Evolutionary conservation across 768 basidiomycete species (phyloP).

Genomic region (Hydnomerulius pinastri): DNA sequence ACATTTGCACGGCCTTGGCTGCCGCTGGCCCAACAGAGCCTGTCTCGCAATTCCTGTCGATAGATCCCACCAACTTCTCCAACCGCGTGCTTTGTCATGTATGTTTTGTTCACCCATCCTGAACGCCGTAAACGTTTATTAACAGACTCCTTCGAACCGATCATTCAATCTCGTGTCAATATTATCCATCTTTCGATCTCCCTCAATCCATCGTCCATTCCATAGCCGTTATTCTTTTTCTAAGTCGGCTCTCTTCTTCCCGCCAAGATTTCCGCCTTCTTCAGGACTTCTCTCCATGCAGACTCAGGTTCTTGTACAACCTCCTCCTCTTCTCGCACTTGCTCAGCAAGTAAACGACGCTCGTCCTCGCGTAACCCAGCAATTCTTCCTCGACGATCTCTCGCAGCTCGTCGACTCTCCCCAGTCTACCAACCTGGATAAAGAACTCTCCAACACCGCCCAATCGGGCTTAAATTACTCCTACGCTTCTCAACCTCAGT

Average conservation of each 20-base stretch:
- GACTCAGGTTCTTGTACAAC: constrained; percentile 28
- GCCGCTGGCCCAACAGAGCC: constrained; percentile 11
- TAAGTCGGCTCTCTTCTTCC: constrained; percentile 13
- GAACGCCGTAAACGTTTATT: constrained; percentile 30
- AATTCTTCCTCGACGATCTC: constrained; percentile 26
- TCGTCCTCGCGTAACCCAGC: constrained; percentile 14
- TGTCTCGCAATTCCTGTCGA: constrained; percentile 1
- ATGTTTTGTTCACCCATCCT: constrained; percentile 18
- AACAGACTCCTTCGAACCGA: constrained; percentile 26
- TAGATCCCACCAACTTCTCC: constrained; percentile 8
- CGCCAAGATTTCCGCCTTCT: constrained; percentile 11
- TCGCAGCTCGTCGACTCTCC: constrained; percentile 25
- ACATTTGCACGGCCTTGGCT: constrained; percentile 1
- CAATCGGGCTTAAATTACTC: constrained; percentile 37
- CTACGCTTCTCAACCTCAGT: constrained; percentile 32
- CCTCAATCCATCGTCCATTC: constrained; percentile 18
- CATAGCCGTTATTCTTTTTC: constrained; percentile 17
- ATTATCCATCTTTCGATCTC: constrained; percentile 15
- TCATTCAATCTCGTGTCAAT: constrained; percentile 28
- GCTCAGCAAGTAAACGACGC: background rate
- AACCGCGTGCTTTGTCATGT: constrained; percentile 20
- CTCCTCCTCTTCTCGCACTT: constrained; percentile 23
- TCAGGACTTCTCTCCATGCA: constrained; percentile 22
- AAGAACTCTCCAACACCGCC: constrained; percentile 31
- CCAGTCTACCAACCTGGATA: constrained; percentile 38